Percentiles rank a stretch among this genome's conserved stretches.
phyloP scores from a whole-genome alignment of 176 grass and related monocot genomes.

The Coix lacrymajobi region DNA sequence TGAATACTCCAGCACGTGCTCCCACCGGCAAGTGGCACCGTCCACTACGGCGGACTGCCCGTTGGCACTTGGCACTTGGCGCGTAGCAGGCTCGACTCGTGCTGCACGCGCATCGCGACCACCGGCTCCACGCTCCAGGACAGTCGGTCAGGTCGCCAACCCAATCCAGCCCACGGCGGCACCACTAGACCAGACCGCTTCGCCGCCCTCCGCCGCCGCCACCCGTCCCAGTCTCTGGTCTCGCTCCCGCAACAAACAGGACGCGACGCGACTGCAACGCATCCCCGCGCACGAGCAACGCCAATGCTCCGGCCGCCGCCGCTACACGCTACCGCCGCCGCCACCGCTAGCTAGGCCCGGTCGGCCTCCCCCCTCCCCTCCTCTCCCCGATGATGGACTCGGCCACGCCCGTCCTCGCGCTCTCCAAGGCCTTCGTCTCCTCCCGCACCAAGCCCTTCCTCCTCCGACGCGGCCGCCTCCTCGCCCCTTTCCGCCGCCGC shows the following conservation, averaged over 20 bases:
- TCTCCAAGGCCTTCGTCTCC: slow-evolving; percentile 64
- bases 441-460: slow-evolving; percentile 38
- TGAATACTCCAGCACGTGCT: too few relatives aligned
- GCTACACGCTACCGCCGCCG: neutral
- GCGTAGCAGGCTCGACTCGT: too few relatives aligned
- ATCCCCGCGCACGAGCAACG: neutral
- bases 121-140: too few relatives aligned
- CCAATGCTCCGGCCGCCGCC: slow-evolving; percentile 9
- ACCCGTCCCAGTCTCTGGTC: neutral
- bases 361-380: neutral
- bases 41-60: neutral
- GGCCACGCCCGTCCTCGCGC: slow-evolving; percentile 57
- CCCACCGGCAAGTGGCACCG: too few relatives aligned
- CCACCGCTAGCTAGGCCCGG: neutral
- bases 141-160: too few relatives aligned
- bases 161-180: neutral
- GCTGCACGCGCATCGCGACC: too few relatives aligned
- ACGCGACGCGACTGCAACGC: neutral
- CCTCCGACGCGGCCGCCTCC: slow-evolving; percentile 27
- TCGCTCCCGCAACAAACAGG: neutral
- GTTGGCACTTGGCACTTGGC: too few relatives aligned
- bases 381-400: slow-evolving; percentile 50
- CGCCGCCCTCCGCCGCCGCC: neutral
- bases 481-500: neutral
- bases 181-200: neutral